These are phyloP conservation scores for Aspergillus hancockii DNA, from an alignment of 495 filamentous ascomycete species.

Conservation along the genomic window DNA sequence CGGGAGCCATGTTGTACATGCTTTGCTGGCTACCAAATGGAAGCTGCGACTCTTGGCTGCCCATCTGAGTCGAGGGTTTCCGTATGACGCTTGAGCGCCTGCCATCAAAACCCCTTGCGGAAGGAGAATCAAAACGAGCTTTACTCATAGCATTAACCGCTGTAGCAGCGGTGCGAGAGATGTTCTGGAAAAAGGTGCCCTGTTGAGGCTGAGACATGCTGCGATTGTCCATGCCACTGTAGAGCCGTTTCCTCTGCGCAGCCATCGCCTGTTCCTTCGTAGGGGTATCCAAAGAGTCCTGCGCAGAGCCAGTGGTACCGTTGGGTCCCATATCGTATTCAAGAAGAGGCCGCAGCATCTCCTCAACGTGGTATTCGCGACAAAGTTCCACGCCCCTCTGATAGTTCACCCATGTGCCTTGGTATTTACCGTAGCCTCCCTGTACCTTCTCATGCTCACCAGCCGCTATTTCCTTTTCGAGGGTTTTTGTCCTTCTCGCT, in stretches of 20 bases:
- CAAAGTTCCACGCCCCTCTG: constrained; percentile 89
- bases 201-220: constrained; percentile 61
- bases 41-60: constrained; percentile 62
- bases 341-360: constrained; percentile 77
- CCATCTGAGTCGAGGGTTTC: constrained; percentile 61
- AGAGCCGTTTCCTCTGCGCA: constrained; percentile 90
- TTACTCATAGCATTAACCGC: constrained; percentile 95
- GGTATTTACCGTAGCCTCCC: constrained; percentile 97
- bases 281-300: constrained; percentile 75
- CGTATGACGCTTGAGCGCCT: constrained; percentile 50
- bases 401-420: constrained; percentile 97
- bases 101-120: constrained; percentile 55
- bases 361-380: constrained; percentile 89
- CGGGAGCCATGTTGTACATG: constrained; percentile 62
- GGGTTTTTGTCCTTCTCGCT: constrained; percentile 92
- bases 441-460: constrained; percentile 98
- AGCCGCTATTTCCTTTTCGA: constrained; percentile 95
- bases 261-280: constrained; percentile 99
- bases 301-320: constrained; percentile 60
- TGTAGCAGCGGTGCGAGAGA: constrained; percentile 86
- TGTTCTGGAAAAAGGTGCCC: constrained; percentile 94
- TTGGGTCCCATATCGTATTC: constrained; percentile 86
- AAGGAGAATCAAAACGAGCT: constrained; percentile 86
- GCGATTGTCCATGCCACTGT: constrained; percentile 67
- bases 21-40: constrained; percentile 66